Conservation (phyloP, 441 rosid genomes). For the Croton laevigatus region DNA sequence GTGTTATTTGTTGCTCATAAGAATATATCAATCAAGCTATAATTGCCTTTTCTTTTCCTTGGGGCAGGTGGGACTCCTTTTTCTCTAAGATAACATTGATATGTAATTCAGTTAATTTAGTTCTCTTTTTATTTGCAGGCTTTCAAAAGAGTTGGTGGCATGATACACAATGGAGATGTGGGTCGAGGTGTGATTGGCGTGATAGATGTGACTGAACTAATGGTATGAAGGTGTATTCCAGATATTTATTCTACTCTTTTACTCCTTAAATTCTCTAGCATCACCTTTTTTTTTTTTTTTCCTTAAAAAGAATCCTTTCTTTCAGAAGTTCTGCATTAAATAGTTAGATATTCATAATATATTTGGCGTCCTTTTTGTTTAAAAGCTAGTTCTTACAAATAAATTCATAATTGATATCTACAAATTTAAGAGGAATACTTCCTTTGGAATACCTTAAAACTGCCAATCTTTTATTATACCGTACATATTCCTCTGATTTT, state of each 20-base stretch:
- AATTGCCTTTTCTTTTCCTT: neutral
- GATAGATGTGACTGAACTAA: slow-evolving; percentile 36
- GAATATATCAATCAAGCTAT: neutral
- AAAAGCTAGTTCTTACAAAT: no score
- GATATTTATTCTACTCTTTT: neutral
- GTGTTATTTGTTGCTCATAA: neutral
- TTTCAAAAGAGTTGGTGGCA: slow-evolving; percentile 42
- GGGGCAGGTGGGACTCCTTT: neutral
- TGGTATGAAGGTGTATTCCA: slow-evolving; percentile 23
- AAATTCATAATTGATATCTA: no score
- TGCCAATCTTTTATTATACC: neutral
- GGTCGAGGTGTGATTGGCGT: slow-evolving; percentile 39
- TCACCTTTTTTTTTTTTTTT: neutral
- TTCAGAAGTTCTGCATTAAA: neutral
- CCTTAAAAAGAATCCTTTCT: neutral
- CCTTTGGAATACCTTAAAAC: neutral
- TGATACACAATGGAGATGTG: slow-evolving; percentile 34
- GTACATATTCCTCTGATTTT: neutral
- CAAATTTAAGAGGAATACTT: neutral
- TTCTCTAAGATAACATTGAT: neutral
- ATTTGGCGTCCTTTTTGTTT: no score
- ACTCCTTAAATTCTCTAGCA: neutral
- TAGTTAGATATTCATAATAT: neutral
- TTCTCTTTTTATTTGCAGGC: slow-evolving; percentile 24
- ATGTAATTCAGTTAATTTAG: neutral